Base-by-base conservation (phyloP, 768 basidiomycete genomes). In the Psilocybe cubensis region DNA sequence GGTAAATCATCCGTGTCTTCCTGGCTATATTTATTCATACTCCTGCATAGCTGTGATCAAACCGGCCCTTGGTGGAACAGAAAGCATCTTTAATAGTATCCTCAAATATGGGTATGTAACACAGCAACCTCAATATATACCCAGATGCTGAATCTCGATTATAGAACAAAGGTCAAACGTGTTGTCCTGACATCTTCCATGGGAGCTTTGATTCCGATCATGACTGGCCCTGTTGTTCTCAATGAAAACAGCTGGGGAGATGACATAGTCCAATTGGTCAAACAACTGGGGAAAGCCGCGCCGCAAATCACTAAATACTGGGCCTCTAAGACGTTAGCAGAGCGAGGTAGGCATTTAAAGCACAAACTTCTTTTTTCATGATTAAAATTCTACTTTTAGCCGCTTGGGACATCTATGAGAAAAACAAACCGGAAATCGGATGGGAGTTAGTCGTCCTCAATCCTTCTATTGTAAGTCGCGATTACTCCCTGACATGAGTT, bases 11-110 rank as follows among this genome's bases (percentile, higher is more conserved):
- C 12, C 10, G 24, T 27, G 25, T 21, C 17, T 29, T 2, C 7
- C 6, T 14, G 35, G n/a, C 12, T 14, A 4, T 38, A 11, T 4
- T n/a, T 38, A 11, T 24, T 14, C 20, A 2, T 7, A n/a, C 4
- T 14, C 14, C 12, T n/a, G 35, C 5, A 38, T 4, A 87, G 86
- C 88, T 59, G 65, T 89, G 41, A 84, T 90, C 61, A 70, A 68
- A n/a, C 91, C 92, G 8, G 91, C 92, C 20, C 80, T 92, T 4
- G 72, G 82, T 1, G 91, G 92, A 1, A 92, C 91, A 0, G 63
- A 81, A 0, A 76, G 83, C 5, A 74, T 93, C 11, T 73, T 93
- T 21, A 72, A 83, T 56, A 83, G 83, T 42, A 79, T 83, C 12
- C 65, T 81, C 52, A 44, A 53, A 23, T 20, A 42, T 31, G 52